Conservation (phyloP, 2,329 filamentous ascomycete species). For the Venturia aucupariae region DNA sequence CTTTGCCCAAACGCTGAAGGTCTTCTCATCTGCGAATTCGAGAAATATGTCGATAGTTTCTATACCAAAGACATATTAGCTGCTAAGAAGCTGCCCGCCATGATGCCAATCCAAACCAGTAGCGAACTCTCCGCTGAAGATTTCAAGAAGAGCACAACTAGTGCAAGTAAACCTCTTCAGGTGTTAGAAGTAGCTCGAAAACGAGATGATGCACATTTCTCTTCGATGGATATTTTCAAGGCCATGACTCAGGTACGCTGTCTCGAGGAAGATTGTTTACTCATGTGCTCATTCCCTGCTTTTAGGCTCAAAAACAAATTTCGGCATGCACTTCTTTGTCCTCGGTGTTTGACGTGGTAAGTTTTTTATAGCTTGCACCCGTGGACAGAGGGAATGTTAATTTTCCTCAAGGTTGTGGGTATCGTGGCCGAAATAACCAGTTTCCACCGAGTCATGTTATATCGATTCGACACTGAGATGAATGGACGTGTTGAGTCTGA, state of each 20-base stretch:
- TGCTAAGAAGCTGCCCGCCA: not conserved
- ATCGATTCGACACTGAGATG: conserved; percentile 3
- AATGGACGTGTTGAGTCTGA: not conserved
- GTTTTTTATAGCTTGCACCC: not conserved
- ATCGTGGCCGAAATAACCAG: not conserved
- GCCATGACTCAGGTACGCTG: not conserved
- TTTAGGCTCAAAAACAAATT: not conserved
- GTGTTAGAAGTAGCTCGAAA: not conserved
- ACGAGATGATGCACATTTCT: not conserved
- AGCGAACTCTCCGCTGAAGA: not conserved
- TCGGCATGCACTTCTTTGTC: not conserved
- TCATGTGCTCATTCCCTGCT: not conserved
- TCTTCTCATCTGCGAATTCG: not conserved
- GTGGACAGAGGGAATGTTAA: not conserved
- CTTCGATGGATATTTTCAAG: not conserved
- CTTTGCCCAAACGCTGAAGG: not conserved
- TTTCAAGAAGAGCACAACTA: not conserved
- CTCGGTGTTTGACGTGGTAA: not conserved
- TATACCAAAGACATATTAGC: not conserved
- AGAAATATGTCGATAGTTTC: not conserved
- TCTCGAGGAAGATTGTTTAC: not conserved
- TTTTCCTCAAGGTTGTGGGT: not conserved
- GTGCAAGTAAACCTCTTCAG: not conserved
- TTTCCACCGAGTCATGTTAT: conserved; percentile 4
- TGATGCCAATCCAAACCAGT: not conserved